Percentiles rank a stretch among this genome's conserved stretches.
phyloP scores from a whole-genome alignment of 2,329 filamentous ascomycete species.

The Neofusicoccum laricinum region DNA sequence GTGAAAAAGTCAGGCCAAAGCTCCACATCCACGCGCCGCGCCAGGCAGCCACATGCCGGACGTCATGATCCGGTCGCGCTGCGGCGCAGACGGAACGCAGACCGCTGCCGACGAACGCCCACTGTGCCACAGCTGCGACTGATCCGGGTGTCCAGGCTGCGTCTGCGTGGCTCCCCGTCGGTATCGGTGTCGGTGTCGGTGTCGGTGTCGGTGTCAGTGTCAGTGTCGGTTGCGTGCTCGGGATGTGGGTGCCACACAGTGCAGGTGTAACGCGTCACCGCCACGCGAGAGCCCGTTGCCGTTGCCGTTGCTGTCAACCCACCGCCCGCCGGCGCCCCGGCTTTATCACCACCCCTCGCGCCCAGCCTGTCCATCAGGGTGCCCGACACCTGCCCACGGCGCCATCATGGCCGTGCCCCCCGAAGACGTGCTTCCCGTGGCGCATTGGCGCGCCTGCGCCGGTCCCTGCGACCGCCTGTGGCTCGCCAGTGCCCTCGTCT shows the following conservation, averaged over 20 bases:
- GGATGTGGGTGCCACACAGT: too few relatives aligned
- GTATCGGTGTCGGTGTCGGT: too few relatives aligned
- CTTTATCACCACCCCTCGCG: not conserved
- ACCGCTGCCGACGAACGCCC: not conserved
- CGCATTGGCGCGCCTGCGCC: not conserved
- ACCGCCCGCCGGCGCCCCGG: not conserved
- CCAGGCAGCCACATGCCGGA: not conserved
- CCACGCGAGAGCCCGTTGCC: not conserved
- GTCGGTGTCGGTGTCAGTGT: too few relatives aligned
- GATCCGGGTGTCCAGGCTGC: too few relatives aligned
- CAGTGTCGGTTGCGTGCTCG: not conserved
- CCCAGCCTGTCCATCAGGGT: not conserved
- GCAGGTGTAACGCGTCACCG: constrained; percentile 7
- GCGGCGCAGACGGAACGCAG: not conserved
- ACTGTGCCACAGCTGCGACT: too few relatives aligned
- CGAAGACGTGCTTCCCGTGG: not conserved
- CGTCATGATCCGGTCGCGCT: not conserved
- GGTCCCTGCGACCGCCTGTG: not conserved
- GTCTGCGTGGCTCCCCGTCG: too few relatives aligned
- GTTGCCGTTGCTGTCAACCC: too few relatives aligned
- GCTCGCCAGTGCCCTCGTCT: not conserved
- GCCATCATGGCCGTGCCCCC: not conserved
- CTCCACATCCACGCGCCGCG: too few relatives aligned
- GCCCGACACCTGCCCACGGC: not conserved
- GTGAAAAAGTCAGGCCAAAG: not conserved